Evolutionary conservation across 257 asterid genomes (phyloP).

Genomic region (Perilla frutescens): DNA sequence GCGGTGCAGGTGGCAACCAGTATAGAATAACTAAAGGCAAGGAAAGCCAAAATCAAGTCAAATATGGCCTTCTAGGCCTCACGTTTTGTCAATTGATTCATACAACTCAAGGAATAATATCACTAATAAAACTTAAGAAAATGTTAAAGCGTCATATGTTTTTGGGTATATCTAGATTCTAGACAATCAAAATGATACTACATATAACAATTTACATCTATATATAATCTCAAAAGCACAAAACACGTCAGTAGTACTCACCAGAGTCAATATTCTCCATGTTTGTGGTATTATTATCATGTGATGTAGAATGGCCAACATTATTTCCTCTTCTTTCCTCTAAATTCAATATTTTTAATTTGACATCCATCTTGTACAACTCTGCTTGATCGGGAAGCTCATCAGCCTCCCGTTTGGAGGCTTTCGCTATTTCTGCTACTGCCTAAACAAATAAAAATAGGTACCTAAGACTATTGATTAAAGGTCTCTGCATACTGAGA

Average conservation of each 20-base stretch:
- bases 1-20: not conserved
- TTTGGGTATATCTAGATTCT: slow-evolving; percentile 17
- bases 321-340: slow-evolving; percentile 48
- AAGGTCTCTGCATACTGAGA: not conserved
- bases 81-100: slow-evolving; percentile 4
- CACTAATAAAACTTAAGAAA: not conserved
- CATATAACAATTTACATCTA: not conserved
- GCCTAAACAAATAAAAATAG: slow-evolving; percentile 57
- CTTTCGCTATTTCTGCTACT: slow-evolving; percentile 82
- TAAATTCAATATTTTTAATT: slow-evolving; percentile 41
- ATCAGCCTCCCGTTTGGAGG: slow-evolving; percentile 76
- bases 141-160: slow-evolving; percentile 7
- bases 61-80: slow-evolving; percentile 24
- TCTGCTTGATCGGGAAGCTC: slow-evolving; percentile 68
- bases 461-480: slow-evolving; percentile 4
- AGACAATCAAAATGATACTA: not conserved
- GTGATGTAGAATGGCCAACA: not conserved
- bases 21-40: slow-evolving; percentile 1
- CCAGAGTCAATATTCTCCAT: slow-evolving; percentile 28
- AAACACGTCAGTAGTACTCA: slow-evolving; percentile 39
- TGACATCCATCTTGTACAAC: slow-evolving; percentile 55
- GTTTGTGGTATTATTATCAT: too few species aligned
- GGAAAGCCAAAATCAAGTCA: slow-evolving; percentile 9
- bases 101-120: slow-evolving; percentile 7
- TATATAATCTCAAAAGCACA: slow-evolving; percentile 7